Percentiles rank a stretch among this genome's conserved stretches.
Evolutionary conservation across 2,329 filamentous ascomycete species (phyloP).

Genomic region (Aspergillus sp.): DNA sequence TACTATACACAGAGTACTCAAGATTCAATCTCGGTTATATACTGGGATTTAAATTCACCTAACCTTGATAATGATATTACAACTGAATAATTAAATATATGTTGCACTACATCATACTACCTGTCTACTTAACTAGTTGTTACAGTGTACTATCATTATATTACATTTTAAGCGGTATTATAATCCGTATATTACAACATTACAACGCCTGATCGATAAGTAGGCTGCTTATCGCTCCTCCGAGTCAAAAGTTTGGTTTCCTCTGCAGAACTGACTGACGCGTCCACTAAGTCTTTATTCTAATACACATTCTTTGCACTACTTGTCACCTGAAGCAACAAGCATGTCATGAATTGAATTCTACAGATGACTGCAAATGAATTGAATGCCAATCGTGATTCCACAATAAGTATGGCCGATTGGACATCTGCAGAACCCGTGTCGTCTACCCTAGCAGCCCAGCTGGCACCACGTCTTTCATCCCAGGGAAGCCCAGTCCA

Average conservation of each 20-base stretch:
- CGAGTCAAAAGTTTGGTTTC: not conserved
- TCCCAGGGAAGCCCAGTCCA: constrained; percentile 62
- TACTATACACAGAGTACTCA: too few species aligned
- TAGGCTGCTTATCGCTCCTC: too few species aligned
- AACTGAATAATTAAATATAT: too few species aligned
- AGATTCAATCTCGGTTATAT: too few species aligned
- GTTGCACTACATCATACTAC: too few species aligned
- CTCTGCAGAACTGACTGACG: not conserved
- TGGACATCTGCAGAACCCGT: constrained; percentile 31
- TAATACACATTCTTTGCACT: not conserved
- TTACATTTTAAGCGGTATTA: too few species aligned
- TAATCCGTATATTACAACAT: too few species aligned
- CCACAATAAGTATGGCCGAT: constrained; percentile 18
- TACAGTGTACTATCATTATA: too few species aligned
- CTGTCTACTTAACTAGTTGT: too few species aligned
- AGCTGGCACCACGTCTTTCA: constrained; percentile 79
- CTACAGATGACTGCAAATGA: constrained; percentile 28
- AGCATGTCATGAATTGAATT: constrained; percentile 15
- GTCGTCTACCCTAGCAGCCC: constrained; percentile 82
- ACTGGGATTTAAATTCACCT: too few species aligned
- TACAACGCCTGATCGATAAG: too few species aligned
- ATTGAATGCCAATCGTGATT: constrained; percentile 15
- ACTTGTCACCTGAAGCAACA: not conserved
- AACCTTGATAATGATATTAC: too few species aligned
- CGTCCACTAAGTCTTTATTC: not conserved